Base-by-base conservation (phyloP, 768 basidiomycete genomes). In the Rhizopogon vinicolor region DNA sequence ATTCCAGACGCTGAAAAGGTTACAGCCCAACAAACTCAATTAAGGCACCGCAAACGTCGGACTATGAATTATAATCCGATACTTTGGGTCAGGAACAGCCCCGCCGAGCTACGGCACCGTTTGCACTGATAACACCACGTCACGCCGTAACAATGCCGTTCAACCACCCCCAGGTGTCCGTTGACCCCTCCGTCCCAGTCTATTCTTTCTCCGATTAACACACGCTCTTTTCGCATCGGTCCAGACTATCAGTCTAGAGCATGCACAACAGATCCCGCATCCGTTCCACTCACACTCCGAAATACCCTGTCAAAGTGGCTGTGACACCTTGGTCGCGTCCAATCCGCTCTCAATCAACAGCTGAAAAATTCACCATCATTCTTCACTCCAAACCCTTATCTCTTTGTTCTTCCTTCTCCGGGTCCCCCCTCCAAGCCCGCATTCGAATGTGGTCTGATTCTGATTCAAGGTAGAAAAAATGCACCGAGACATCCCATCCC, bases 41-140 rank as follows among this genome's bases (percentile, higher is more conserved):
- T 69, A 69, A 69, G 68, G 68, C 68, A 69, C 68, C 58, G 68
- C 68, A 52, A 56, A 31, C 43, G 60, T 69, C 68, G 68, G 68
- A 69, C 66, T 70, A 60, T 9, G n/a, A 68, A 69, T 48, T 31
- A 14, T 0, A 35, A 5, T 0, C 68, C 66, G 50, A 28, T 9
- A 2, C 10, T 54, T 16, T 63, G 70, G 70, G 51, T 68, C 69
- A 69, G 68, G 68, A 58, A 71, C 70, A 62, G 50, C 64, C 57
- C 60, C 66, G 68, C 68, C 69, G 68, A 65, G 54, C 68, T 60
- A 71, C 68, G 68, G 68, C 68, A 71, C 68, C 70, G 68, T 63
- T 52, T 51, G 55, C 58, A 61, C 57, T 63, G 53, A 58, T 49
- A 58, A 55, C 50, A 42, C 54, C 54, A 44, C 31, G 58, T 55